Evolutionary conservation across 441 rosid species (phyloP).

Genomic region (Kokia cookei): DNA sequence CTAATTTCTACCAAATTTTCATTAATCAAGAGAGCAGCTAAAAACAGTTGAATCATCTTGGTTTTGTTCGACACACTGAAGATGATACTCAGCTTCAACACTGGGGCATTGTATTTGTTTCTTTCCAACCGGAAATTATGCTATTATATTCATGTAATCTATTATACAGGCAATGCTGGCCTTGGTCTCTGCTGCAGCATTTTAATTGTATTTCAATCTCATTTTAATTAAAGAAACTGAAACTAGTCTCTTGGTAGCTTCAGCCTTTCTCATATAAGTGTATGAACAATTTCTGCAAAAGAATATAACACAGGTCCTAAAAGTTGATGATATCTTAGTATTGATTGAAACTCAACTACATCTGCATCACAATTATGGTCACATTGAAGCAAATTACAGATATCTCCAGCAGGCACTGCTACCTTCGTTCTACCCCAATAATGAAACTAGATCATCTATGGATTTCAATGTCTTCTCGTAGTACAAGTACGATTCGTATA

Average conservation of each 20-base stretch:
- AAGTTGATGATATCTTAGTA: no score
- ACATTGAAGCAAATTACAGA: neutral
- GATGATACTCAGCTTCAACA: neutral
- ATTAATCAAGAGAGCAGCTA: constrained; percentile 19
- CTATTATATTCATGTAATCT: neutral
- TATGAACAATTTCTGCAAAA: neutral
- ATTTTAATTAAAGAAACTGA: neutral
- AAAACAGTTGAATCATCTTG: constrained; percentile 41
- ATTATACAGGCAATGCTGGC: constrained; percentile 48
- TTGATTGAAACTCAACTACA: neutral
- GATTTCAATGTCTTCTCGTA: constrained; percentile 84
- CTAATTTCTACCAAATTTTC: constrained; percentile 32
- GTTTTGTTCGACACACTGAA: constrained; percentile 44
- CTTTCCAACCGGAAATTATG: neutral
- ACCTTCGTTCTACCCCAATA: constrained; percentile 25
- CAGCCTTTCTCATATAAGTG: neutral
- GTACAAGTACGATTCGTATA: constrained; percentile 79
- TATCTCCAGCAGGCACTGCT: neutral
- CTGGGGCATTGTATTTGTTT: neutral
- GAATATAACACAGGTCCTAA: neutral
- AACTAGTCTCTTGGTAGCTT: neutral
- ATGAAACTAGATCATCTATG: constrained; percentile 60
- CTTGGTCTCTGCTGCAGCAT: constrained; percentile 50
- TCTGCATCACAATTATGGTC: neutral
- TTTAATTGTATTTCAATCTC: neutral